These are phyloP conservation scores for Trametes cinnabarina DNA, from an alignment of 768 basidiomycete genomes.

Conservation along the genomic window DNA sequence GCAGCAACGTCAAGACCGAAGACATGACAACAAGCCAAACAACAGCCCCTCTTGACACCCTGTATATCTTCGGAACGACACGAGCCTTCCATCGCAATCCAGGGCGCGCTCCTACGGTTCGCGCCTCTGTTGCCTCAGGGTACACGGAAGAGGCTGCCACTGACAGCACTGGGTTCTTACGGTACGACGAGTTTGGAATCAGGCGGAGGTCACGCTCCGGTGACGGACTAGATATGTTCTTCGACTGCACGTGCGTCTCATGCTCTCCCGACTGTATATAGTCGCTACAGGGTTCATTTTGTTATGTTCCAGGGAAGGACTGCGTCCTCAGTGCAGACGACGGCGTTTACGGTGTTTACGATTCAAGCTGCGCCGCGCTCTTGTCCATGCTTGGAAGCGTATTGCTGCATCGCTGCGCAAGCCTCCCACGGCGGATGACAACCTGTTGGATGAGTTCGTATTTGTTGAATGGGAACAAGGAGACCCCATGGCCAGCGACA, in stretches of 20 bases:
- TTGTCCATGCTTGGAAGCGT: slow-evolving; percentile 4
- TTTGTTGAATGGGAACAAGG: not conserved
- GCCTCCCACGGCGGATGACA: not conserved
- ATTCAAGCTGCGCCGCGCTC: not conserved
- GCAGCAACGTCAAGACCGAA: no score
- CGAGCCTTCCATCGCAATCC: not conserved
- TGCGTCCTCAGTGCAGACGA: not conserved
- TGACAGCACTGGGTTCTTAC: not conserved
- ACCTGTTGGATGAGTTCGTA: slow-evolving; percentile 4
- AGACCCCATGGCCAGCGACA: no score
- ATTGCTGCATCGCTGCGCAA: not conserved
- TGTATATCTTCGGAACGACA: not conserved
- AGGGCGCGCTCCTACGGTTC: not conserved
- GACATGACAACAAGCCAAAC: no score
- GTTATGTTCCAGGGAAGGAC: not conserved
- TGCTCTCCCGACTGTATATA: no score
- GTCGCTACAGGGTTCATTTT: not conserved
- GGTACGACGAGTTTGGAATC: not conserved
- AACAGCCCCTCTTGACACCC: no score
- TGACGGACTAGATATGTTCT: not conserved
- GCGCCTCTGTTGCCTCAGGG: not conserved
- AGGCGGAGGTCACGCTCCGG: not conserved
- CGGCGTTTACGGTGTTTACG: not conserved
- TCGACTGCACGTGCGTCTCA: not conserved
- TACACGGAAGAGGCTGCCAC: not conserved